Conservation (phyloP, 164 flowering plant genomes). For the Malania oleifera region DNA sequence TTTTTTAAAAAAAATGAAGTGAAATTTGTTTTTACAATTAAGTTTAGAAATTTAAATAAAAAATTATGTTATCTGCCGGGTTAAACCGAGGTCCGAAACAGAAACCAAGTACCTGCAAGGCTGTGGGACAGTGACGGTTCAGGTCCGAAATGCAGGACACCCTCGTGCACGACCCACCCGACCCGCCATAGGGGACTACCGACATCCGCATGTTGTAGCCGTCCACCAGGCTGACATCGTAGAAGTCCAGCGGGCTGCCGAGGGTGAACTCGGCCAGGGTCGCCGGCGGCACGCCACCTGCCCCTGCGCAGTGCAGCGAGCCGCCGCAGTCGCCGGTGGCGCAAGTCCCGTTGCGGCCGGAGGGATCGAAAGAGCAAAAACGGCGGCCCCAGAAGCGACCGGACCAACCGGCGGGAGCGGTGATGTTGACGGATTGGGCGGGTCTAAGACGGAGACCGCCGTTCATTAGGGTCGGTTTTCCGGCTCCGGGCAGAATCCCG, state of each 20-base stretch:
- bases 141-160: conserved; percentile 13
- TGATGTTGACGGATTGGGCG: conserved; percentile 1
- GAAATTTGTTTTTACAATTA: no score
- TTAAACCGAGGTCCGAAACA: no score
- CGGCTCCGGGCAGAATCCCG: conserved; percentile 34
- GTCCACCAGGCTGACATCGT: conserved; percentile 52
- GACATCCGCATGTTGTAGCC: conserved; percentile 37
- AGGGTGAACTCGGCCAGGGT: conserved; percentile 44
- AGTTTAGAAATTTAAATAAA: no score
- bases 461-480: conserved; percentile 21
- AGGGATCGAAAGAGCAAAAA: conserved; percentile 26
- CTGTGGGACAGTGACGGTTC: conserved; percentile 10
- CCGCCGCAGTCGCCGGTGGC: conserved; percentile 45
- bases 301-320: conserved; percentile 28
- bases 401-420: conserved; percentile 36
- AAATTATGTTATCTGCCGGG: no score
- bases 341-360: conserved; percentile 31
- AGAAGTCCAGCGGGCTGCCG: conserved; percentile 25
- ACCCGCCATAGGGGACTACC: conserved; percentile 11
- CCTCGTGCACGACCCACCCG: conserved; percentile 7
- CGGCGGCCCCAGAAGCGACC: conserved; percentile 44
- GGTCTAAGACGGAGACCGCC: conserved; percentile 36
- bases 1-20: no score
- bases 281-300: conserved; percentile 39
- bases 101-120: no score